Evolutionary conservation across 805 yeast species (phyloP).

Genomic region (Saccharomycopsis microspora): DNA sequence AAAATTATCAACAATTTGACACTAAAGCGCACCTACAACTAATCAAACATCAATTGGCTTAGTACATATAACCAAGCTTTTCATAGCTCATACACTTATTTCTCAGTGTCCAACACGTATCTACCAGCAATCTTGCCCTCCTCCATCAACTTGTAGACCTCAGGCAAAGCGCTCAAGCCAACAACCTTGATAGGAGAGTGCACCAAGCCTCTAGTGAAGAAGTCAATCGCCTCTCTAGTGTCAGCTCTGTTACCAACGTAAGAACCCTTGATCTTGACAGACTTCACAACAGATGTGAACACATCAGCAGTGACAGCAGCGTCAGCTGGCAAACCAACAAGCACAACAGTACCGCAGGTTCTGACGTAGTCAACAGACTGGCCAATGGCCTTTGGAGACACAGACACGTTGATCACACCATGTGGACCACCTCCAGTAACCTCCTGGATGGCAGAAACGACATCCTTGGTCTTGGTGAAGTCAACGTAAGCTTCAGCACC

Average conservation of each 20-base stretch:
- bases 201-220: slow-evolving; percentile 40
- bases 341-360: slow-evolving; percentile 49
- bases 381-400: slow-evolving; percentile 54
- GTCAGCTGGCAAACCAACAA: slow-evolving; percentile 54
- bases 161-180: slow-evolving; percentile 38
- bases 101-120: slow-evolving; percentile 45
- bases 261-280: slow-evolving; percentile 43
- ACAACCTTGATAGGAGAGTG: slow-evolving; percentile 44
- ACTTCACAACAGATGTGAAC: slow-evolving; percentile 43
- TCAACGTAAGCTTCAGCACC: slow-evolving; percentile 61
- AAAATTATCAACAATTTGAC: too few relatives aligned
- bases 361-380: slow-evolving; percentile 50
- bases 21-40: too few relatives aligned
- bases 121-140: slow-evolving; percentile 53
- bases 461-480: slow-evolving; percentile 42
- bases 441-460: slow-evolving; percentile 41
- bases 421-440: slow-evolving; percentile 68
- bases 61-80: too few relatives aligned
- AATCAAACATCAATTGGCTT: too few relatives aligned
- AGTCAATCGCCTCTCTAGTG: slow-evolving; percentile 46
- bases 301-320: slow-evolving; percentile 42
- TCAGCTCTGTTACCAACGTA: slow-evolving; percentile 54
- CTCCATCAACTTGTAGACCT: slow-evolving; percentile 43
- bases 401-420: slow-evolving; percentile 68
- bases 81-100: neutral